Evolutionary conservation across 2,329 filamentous ascomycete genomes (phyloP).

Genomic region (Thyridium curvatum): DNA sequence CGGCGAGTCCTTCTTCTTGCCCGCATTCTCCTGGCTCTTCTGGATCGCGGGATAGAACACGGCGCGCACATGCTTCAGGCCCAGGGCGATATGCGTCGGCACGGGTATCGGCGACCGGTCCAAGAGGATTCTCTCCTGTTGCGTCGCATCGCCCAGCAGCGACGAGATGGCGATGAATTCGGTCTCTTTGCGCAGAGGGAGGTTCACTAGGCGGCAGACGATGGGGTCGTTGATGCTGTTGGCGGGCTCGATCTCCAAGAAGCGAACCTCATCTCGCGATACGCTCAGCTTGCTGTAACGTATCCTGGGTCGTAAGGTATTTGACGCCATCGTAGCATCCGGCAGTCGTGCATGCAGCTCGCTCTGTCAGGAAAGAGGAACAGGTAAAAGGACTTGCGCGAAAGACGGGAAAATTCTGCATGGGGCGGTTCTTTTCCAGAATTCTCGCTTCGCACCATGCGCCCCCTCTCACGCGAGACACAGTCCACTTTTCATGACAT

Average conservation of each 20-base stretch:
- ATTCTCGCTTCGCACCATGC: no score
- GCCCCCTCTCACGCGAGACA: no score
- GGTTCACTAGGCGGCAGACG: constrained; percentile 24
- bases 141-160: constrained; percentile 18
- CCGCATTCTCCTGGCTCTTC: constrained; percentile 1
- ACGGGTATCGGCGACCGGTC: constrained; percentile 18
- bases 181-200: constrained; percentile 14
- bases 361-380: no score
- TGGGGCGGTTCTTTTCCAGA: no score
- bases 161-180: constrained; percentile 23
- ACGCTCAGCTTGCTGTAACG: constrained; percentile 4
- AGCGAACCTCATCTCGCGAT: constrained; percentile 17
- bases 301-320: background rate
- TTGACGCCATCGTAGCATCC: no score
- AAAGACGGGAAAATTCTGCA: no score
- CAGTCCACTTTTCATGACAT: no score
- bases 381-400: no score
- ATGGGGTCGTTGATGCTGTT: constrained; percentile 18
- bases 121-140: constrained; percentile 21
- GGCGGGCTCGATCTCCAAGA: constrained; percentile 23
- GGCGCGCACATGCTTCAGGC: constrained; percentile 22
- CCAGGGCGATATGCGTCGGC: constrained; percentile 19
- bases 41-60: constrained; percentile 19
- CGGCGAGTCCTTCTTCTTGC: background rate
- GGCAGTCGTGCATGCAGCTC: no score